Percentiles rank a stretch among this genome's conserved stretches.
Evolutionary conservation across 2,329 filamentous ascomycete genomes (phyloP).

Genomic region (Apiospora phragmitis): DNA sequence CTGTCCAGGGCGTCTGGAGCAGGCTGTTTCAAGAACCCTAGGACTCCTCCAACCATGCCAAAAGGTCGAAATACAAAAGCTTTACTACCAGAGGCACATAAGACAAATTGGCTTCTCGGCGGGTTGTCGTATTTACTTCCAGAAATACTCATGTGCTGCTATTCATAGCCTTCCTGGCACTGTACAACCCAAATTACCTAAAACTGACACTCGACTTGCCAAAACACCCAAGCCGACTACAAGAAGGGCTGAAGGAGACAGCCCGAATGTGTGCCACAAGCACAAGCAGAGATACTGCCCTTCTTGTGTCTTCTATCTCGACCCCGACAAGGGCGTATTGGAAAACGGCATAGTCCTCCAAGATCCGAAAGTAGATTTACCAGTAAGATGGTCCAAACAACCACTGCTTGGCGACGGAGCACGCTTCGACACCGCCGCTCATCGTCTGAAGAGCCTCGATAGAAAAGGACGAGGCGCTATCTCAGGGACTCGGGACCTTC

Average conservation of each 20-base stretch:
- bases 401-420: background rate
- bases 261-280: background rate
- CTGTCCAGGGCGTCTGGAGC: background rate
- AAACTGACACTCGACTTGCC: background rate
- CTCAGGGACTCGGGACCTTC: too few species aligned
- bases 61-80: too few species aligned
- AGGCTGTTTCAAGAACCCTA: background rate
- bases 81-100: background rate
- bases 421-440: background rate
- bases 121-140: background rate
- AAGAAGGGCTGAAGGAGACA: background rate
- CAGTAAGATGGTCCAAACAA: background rate
- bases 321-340: background rate
- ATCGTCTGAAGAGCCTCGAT: too few species aligned
- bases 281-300: background rate
- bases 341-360: background rate
- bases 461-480: background rate
- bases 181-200: too few species aligned
- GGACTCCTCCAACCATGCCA: background rate
- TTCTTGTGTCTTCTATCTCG: background rate
- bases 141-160: background rate
- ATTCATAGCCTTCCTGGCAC: too few species aligned
- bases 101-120: background rate
- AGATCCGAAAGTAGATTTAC: background rate
- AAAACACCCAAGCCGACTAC: background rate